Percentiles rank a stretch among this genome's conserved stretches.
Evolutionary conservation across 176 grass and related monocot species (phyloP).

Genomic region (Avena sativa): DNA sequence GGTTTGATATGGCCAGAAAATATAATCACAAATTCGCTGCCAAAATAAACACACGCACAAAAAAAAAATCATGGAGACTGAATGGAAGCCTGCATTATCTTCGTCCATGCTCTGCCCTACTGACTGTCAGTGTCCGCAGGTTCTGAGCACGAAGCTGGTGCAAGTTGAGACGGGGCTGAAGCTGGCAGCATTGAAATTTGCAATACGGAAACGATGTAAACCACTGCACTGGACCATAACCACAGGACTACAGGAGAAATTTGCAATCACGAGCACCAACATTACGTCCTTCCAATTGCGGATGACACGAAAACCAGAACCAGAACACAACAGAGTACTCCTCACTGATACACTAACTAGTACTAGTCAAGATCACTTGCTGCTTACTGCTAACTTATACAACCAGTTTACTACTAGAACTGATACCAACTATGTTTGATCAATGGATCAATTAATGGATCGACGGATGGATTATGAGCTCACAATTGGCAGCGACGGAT

Average conservation of each 20-base stretch:
- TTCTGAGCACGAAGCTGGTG: not conserved
- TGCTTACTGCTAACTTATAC: constrained; percentile 10
- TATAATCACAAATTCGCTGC: not conserved
- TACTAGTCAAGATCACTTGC: not conserved
- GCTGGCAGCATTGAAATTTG: not conserved
- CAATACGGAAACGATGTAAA: constrained; percentile 16
- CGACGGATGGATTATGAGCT: not conserved
- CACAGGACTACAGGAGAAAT: not conserved
- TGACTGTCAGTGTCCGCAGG: not conserved
- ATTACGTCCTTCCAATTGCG: constrained; percentile 23
- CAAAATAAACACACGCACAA: not conserved
- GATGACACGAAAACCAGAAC: not conserved
- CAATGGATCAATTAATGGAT: constrained; percentile 18
- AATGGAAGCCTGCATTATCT: not conserved
- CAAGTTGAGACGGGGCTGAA: not conserved
- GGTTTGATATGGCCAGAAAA: not conserved
- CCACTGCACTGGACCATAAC: constrained; percentile 21
- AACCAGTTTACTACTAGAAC: not conserved
- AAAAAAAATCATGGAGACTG: not conserved
- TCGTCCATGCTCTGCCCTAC: not conserved
- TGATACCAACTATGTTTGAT: constrained; percentile 30
- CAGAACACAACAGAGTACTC: not conserved
- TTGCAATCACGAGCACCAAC: not conserved
- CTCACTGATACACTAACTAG: not conserved
- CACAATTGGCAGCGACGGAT: not conserved